Evolutionary conservation across 2,329 filamentous ascomycete genomes (phyloP), one percentile per base, ranked within the genome.

Genomic region (Cytospora schulzeri): DNA sequence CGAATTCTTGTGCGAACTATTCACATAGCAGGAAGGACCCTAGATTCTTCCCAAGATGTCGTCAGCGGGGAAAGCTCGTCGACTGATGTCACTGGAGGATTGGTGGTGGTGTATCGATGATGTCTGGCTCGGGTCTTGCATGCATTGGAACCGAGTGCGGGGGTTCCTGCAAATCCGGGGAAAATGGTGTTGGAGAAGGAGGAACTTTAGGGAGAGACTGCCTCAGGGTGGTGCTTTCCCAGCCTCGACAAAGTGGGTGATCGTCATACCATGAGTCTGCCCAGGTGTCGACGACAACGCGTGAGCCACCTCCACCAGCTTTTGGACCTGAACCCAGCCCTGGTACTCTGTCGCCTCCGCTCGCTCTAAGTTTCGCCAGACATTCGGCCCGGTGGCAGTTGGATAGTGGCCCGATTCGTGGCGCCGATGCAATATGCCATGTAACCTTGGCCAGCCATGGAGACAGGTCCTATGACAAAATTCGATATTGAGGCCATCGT

Each of bases 1-100:
- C 58, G 58, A 54, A 11, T 24, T 54, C 38, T 61, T 12, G 11
- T n/a, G 58, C 58, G 58, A 54, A 19, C 17, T 24, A 31, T 45
- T 31, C 24, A 26, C 38, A 41, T 7, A 41, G 38, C 38, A 41
- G 19, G n/a, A n/a, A n/a, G n/a, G n/a, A n/a, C n/a, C n/a, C n/a
- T 4, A 41, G 38, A 41, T 17, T 15, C 33, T 35, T 14, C 31
- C 11, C 12, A 41, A 1, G 38, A n/a, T 41, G 38, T 41, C 38
- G 38, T 41, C 17, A 41, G 38, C 38, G 38, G 38, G 38, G 38
- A 19, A n/a, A 41, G 33, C 33, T 35, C 33, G 33, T 35, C 33
- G 33, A 15, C 33, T 11, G 33, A 35, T 35, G 33, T 12, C 38
- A 41, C n/a, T n/a, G n/a, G n/a, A n/a, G n/a, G n/a, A 6, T 41